Percentiles rank a stretch among this genome's conserved stretches.
These are phyloP conservation scores for Talaromyces sp. DNA, from an alignment of 2,329 filamentous ascomycete genomes.

Conservation along the genomic window DNA sequence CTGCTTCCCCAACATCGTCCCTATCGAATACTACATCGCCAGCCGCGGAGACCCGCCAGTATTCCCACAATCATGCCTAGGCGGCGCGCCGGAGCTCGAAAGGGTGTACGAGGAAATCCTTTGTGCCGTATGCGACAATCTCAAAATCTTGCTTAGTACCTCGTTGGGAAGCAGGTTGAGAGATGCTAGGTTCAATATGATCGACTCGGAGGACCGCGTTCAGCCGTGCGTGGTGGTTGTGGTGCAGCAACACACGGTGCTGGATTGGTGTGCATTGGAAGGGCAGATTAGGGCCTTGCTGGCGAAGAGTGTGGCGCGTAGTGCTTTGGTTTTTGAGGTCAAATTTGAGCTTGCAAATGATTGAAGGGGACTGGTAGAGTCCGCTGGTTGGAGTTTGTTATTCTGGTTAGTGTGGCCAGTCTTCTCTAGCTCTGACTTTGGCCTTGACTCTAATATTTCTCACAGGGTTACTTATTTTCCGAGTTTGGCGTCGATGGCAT, in stretches of 20 bases:
- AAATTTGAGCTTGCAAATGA: not conserved
- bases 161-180: not conserved
- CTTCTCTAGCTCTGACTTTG: too few relatives aligned
- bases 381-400: not conserved
- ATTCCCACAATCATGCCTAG: not conserved
- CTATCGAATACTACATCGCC: conserved; percentile 3
- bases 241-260: not conserved
- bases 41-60: not conserved
- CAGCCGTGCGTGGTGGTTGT: conserved; percentile 3
- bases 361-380: not conserved
- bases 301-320: not conserved
- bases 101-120: not conserved
- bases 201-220: not conserved
- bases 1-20: conserved; percentile 2
- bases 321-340: not conserved
- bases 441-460: not conserved
- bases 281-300: not conserved
- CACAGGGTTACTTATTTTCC: not conserved
- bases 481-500: not conserved
- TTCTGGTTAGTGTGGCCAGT: not conserved
- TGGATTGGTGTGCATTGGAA: conserved; percentile 3
- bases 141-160: not conserved
- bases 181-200: not conserved
- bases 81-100: not conserved
- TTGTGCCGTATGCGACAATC: not conserved